These are phyloP conservation scores for Lipomyces yamadae DNA, from an alignment of 805 yeast species.

Conservation along the genomic window DNA sequence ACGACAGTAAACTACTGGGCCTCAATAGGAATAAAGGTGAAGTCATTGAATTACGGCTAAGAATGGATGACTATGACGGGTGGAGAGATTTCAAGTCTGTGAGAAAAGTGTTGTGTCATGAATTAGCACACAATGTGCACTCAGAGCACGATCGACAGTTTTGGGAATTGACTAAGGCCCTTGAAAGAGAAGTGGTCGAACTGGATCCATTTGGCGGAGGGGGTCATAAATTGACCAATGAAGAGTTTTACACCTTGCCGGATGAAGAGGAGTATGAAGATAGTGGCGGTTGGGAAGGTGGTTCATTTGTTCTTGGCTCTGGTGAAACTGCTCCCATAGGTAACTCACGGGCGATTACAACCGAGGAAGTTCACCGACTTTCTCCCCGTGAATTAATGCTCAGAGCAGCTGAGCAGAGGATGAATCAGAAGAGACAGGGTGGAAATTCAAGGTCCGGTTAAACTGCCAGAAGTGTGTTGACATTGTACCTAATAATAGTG, in stretches of 20 bases:
- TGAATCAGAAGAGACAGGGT: conserved; percentile 2
- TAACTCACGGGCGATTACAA: neutral
- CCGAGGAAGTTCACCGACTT: conserved; percentile 14
- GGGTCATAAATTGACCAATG: conserved; percentile 19
- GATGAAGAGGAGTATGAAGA: conserved; percentile 26
- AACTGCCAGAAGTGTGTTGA: neutral
- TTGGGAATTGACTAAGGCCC: conserved; percentile 45
- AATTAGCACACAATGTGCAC: conserved; percentile 48
- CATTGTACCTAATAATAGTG: neutral
- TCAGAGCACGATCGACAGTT: conserved; percentile 46
- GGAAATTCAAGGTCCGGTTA: neutral
- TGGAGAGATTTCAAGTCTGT: conserved; percentile 46
- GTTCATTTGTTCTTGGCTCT: conserved; percentile 31
- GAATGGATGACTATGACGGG: conserved; percentile 49
- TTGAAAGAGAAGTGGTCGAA: conserved; percentile 45
- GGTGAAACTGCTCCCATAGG: conserved; percentile 15
- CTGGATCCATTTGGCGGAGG: conserved; percentile 26
- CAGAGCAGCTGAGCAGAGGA: conserved; percentile 25
- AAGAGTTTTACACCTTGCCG: conserved; percentile 18
- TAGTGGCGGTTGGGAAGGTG: conserved; percentile 34
- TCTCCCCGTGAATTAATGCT: conserved; percentile 29
- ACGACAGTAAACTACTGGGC: conserved; percentile 43
- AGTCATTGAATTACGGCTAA: conserved; percentile 46
- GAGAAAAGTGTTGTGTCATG: conserved; percentile 48
- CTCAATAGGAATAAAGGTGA: conserved; percentile 46